Base-by-base conservation (phyloP, 2,329 filamentous ascomycete species). In the Endoconidiophora polonica region DNA sequence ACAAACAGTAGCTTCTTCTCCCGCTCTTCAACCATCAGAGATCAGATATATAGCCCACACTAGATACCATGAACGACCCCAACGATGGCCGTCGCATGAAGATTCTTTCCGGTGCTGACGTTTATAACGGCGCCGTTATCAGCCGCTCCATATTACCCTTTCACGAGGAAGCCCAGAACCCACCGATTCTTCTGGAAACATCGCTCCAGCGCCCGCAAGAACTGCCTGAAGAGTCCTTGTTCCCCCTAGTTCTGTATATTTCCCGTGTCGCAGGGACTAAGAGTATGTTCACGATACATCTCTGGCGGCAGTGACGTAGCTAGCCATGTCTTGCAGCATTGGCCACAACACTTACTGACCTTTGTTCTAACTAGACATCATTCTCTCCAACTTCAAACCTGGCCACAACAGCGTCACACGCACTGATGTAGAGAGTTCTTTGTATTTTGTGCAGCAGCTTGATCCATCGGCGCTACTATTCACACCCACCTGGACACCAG, bases 341-440 rank as follows among this genome's bases (percentile, higher is more conserved):
- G 7, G 4, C 29, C 29, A 29, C 16, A 4, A 20, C 10, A 6
- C 16, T 10, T 22, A 24, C 41, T 47, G 36, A 4, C 29, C 12
- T 33, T 12, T 12, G 29, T 26, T 16, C 9, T 1, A 20, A 43
- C 16, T 58, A 91, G 90, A 95, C 71, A 75, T 95, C 52, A 93
- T 95, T 58, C 77, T 98, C 43, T 93, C 90, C 1, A 85, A 91
- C 0, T 74, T 91, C 55, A 94, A 94, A 61, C 91, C 91, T 2
- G 80, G 84, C 47, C 73, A 82, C 40, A 94, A 91, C 62, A 90
- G 86, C 54, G 86, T 98, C 55, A 93, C 86, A 0, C 80, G 77
- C 42, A 81, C 88, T 61, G 90, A 95, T 61, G 81, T 98, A 45
- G 77, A 82, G 50, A 86, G 79, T 58, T 94, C 83, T 12, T 72